A percentile compares a stretch with the other conserved stretches of the same genome.
Evolutionary conservation across 1,284 basidiomycete genomes (phyloP).

Genomic region (Heliocybe sulcata): DNA sequence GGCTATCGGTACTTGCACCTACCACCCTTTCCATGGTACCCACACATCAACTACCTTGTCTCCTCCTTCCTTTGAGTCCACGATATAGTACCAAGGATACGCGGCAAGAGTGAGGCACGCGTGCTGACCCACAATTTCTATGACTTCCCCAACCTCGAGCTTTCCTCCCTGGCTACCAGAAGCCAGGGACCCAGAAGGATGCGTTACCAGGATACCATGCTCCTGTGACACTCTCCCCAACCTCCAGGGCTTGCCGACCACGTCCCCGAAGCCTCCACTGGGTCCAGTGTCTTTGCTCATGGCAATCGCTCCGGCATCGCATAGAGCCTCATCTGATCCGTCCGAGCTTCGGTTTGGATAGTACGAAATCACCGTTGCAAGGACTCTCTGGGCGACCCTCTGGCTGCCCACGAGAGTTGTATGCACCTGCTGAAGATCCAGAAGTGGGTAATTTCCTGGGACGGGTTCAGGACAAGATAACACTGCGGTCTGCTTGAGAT

Average conservation of each 20-base stretch:
- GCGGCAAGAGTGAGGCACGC: conserved; percentile 75
- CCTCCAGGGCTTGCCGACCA: conserved; percentile 65
- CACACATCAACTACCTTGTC: conserved; percentile 73
- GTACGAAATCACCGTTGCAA: conserved; percentile 68
- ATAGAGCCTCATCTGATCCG: conserved; percentile 66
- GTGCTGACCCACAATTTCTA: conserved; percentile 70
- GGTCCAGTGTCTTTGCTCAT: conserved; percentile 83
- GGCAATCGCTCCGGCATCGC: conserved; percentile 78
- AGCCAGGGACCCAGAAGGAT: conserved; percentile 15
- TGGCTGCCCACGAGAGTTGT: conserved; percentile 56
- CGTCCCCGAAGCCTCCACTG: conserved; percentile 62
- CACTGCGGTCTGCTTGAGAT: not conserved
- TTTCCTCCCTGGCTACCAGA: conserved; percentile 12
- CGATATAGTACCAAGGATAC: conserved; percentile 78
- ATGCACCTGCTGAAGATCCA: conserved; percentile 79
- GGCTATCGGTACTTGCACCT: too few species aligned
- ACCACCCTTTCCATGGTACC: conserved; percentile 92
- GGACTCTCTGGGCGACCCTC: conserved; percentile 61
- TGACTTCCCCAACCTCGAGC: conserved; percentile 51
- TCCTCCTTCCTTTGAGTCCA: conserved; percentile 47
- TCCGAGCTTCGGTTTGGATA: conserved; percentile 62
- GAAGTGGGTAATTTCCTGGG: conserved; percentile 75
- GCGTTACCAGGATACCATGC: conserved; percentile 56
- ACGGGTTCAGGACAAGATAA: not conserved
- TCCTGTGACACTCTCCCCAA: conserved; percentile 75